phyloP scores from a whole-genome alignment of 2,329 filamentous ascomycete genomes.

The Ophiostoma piceae region DNA sequence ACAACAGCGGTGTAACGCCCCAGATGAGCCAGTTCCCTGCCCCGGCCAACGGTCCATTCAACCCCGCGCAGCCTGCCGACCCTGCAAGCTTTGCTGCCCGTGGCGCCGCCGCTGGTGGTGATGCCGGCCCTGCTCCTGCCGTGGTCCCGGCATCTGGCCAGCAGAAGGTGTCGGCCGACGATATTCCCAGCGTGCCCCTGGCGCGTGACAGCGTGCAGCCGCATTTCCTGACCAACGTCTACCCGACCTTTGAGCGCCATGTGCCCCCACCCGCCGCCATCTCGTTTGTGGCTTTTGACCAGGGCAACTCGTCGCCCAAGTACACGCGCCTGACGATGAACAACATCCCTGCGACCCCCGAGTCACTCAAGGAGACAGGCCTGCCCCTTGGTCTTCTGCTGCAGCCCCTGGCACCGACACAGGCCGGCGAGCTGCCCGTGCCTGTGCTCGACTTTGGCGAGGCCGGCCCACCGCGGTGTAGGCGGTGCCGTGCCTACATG shows the following conservation, averaged over 20 bases:
- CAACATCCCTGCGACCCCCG: constrained; percentile 78
- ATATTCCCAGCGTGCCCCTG: constrained; percentile 83
- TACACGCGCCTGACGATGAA: constrained; percentile 88
- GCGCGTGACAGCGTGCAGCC: constrained; percentile 77
- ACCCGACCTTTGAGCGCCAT: constrained; percentile 92
- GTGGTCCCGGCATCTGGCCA: constrained; percentile 58
- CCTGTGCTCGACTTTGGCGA: constrained; percentile 96
- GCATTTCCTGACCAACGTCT: constrained; percentile 80
- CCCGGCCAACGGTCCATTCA: constrained; percentile 50
- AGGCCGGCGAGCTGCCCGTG: constrained; percentile 78
- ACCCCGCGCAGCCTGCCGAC: constrained; percentile 39
- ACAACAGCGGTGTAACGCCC: constrained; percentile 39
- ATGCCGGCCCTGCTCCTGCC: constrained; percentile 39
- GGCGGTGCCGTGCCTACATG: constrained; percentile 91
- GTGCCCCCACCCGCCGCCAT: constrained; percentile 82
- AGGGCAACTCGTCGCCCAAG: constrained; percentile 94
- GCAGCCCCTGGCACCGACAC: constrained; percentile 78
- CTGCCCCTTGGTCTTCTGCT: constrained; percentile 82
- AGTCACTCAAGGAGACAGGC: constrained; percentile 73
- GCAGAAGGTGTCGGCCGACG: constrained; percentile 78
- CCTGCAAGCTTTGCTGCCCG: constrained; percentile 45
- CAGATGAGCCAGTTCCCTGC: constrained; percentile 57
- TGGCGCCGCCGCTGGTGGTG: constrained; percentile 23
- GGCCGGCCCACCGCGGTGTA: constrained; percentile 79
- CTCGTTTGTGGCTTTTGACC: constrained; percentile 89